phyloP scores from a whole-genome alignment of 768 basidiomycete species.

The Amanita subjunquillea region DNA sequence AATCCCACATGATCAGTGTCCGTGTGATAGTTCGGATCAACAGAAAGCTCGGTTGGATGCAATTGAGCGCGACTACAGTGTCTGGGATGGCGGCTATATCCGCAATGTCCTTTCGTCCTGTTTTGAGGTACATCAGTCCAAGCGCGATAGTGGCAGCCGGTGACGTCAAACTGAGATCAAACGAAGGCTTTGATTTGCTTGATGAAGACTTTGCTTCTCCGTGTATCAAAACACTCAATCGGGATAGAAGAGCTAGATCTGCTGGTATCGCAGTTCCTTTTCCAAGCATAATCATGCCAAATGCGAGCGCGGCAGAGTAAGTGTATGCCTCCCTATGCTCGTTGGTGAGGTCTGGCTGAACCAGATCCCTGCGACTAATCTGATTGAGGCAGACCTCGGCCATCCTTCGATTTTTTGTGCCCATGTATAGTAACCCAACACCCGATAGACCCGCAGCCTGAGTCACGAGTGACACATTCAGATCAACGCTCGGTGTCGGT shows the following conservation, averaged over 20 bases:
- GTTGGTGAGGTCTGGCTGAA: slow-evolving; percentile 74
- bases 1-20: slow-evolving; percentile 80
- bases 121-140: slow-evolving; percentile 88
- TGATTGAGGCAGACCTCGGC: slow-evolving; percentile 87
- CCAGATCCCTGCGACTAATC: slow-evolving; percentile 67
- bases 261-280: slow-evolving; percentile 72
- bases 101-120: slow-evolving; percentile 76
- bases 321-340: slow-evolving; percentile 92
- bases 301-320: slow-evolving; percentile 77
- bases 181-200: slow-evolving; percentile 29
- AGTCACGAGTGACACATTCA: slow-evolving; percentile 83
- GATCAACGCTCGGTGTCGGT: slow-evolving; percentile 75
- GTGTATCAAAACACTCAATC: slow-evolving; percentile 66
- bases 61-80: slow-evolving; percentile 69
- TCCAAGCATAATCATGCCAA: slow-evolving; percentile 95
- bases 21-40: slow-evolving; percentile 71
- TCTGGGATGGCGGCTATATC: slow-evolving; percentile 79
- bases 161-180: slow-evolving; percentile 86
- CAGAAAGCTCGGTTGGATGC: slow-evolving; percentile 81
- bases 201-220: slow-evolving; percentile 46
- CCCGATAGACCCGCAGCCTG: slow-evolving; percentile 85
- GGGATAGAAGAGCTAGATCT: slow-evolving; percentile 58
- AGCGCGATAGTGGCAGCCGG: slow-evolving; percentile 86
- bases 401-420: slow-evolving; percentile 81
- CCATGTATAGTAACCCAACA: slow-evolving; percentile 84